Evolutionary conservation across 306 rosid genomes (phyloP).

Genomic region (Arachis stenosperma): DNA sequence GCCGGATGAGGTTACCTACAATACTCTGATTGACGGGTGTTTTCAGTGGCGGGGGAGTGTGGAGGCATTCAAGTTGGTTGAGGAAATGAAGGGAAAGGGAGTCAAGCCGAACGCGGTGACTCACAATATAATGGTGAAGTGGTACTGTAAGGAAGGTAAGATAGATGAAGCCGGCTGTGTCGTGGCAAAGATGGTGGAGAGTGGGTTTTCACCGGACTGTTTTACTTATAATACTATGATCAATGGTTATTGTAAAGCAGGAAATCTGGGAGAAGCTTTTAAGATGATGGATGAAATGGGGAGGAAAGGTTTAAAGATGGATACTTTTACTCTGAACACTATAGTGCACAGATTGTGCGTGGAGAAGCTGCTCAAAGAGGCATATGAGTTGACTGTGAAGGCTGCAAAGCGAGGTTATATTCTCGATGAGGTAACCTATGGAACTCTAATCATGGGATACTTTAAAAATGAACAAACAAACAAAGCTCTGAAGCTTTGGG

Average conservation of each 20-base stretch:
- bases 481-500: constrained; percentile 76
- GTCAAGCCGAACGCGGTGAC: constrained; percentile 64
- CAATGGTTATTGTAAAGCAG: constrained; percentile 67
- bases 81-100: constrained; percentile 67
- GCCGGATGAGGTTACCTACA: constrained; percentile 84
- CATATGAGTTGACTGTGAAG: constrained; percentile 53
- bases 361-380: constrained; percentile 73
- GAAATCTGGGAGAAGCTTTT: constrained; percentile 69
- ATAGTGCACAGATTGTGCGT: constrained; percentile 59
- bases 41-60: constrained; percentile 48
- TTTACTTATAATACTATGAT: constrained; percentile 82
- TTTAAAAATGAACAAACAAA: constrained; percentile 57
- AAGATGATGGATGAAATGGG: constrained; percentile 78
- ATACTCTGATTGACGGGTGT: constrained; percentile 79
- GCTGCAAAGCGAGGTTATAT: constrained; percentile 77
- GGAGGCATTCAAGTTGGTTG: constrained; percentile 59
- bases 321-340: constrained; percentile 71
- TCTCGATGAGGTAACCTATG: constrained; percentile 82
- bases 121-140: constrained; percentile 75
- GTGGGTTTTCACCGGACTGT: constrained; percentile 69
- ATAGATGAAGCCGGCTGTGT: constrained; percentile 58
- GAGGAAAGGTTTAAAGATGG: constrained; percentile 62
- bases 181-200: constrained; percentile 61
- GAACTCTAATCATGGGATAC: constrained; percentile 84
- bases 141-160: constrained; percentile 83